A percentile compares a stretch with the other conserved stretches of the same genome.
These are phyloP conservation scores for Chlamydomonas applanata DNA, from an alignment of 139 green algal species.

Conservation along the genomic window DNA sequence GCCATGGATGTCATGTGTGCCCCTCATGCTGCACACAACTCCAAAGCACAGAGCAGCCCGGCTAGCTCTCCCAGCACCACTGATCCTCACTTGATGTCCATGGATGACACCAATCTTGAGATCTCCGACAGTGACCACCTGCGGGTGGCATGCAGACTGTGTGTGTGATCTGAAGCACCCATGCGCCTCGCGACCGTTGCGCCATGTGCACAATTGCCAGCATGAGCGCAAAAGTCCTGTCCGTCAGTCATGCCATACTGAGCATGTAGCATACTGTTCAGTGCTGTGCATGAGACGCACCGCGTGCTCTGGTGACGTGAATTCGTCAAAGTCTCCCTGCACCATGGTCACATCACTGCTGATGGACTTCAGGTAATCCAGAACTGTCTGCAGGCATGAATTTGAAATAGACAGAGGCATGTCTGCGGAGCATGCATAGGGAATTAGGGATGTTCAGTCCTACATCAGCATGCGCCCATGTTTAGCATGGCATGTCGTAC, in stretches of 20 bases:
- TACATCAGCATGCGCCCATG: no score
- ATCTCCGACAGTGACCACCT: constrained; percentile 80
- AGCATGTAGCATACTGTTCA: background rate
- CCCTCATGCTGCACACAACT: no score
- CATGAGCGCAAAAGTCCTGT: background rate
- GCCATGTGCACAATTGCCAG: background rate
- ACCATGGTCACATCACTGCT: constrained; percentile 76
- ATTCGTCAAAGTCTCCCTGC: constrained; percentile 92
- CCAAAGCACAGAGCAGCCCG: no score
- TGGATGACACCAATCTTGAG: constrained; percentile 88
- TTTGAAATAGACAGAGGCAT: background rate
- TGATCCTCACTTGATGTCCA: constrained; percentile 75
- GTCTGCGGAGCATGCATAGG: no score
- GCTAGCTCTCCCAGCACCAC: no score
- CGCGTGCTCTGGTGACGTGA: constrained; percentile 63
- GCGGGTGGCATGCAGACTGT: constrained; percentile 24
- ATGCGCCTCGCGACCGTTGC: no score
- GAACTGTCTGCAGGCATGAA: constrained; percentile 53
- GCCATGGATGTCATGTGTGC: no score
- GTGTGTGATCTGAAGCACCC: background rate
- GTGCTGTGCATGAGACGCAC: constrained; percentile 21
- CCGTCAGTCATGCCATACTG: background rate
- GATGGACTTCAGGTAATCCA: constrained; percentile 85
- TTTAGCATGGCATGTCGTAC: background rate
- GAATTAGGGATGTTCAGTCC: no score